Conservation (phyloP, 176 grass and related monocot species). For the Aechmea fasciata region DNA sequence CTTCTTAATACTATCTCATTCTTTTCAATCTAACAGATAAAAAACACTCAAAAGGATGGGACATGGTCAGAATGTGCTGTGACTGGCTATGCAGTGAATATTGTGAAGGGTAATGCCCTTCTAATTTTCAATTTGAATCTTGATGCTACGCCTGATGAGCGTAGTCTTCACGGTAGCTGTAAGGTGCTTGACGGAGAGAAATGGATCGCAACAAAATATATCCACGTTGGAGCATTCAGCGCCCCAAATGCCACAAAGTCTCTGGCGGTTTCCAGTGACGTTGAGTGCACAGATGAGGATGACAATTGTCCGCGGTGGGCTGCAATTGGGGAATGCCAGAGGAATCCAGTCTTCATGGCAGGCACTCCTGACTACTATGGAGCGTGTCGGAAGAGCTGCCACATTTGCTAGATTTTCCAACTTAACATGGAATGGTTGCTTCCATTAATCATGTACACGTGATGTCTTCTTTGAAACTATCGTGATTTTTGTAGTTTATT, state of each 20-base stretch:
- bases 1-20: neutral
- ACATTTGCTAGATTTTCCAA: constrained; percentile 36
- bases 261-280: constrained; percentile 9
- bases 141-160: constrained; percentile 41
- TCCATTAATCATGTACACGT: neutral
- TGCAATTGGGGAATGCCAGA: constrained; percentile 56
- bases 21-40: constrained; percentile 25
- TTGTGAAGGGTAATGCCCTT: constrained; percentile 47
- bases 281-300: constrained; percentile 71
- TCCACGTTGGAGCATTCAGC: constrained; percentile 28
- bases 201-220: constrained; percentile 57
- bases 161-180: constrained; percentile 37
- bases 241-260: constrained; percentile 13
- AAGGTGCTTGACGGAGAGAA: constrained; percentile 46
- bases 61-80: constrained; percentile 31
- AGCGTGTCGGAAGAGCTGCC: constrained; percentile 68
- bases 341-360: constrained; percentile 64
- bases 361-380: constrained; percentile 78
- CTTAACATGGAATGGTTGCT: neutral
- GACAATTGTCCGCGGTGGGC: constrained; percentile 57
- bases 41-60: constrained; percentile 33
- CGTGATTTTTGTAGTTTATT: neutral
- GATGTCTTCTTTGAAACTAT: neutral
- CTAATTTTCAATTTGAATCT: constrained; percentile 61
- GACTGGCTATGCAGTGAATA: constrained; percentile 43